phyloP scores from a whole-genome alignment of 345 rosid species.

The Ceriops decandra region DNA sequence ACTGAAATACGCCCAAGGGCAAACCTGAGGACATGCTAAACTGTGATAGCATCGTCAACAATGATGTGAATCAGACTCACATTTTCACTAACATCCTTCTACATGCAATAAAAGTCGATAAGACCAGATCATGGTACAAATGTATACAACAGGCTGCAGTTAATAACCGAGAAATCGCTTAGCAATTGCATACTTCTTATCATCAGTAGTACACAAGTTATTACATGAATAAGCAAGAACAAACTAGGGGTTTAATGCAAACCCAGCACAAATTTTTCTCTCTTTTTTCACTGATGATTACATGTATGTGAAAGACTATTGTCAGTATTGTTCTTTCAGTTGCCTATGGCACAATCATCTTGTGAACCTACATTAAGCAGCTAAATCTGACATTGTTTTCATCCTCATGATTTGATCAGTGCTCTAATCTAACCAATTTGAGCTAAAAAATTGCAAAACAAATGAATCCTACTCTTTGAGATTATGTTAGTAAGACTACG shows the following conservation, averaged over 20 bases:
- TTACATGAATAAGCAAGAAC: constrained; percentile 10
- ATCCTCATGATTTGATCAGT: constrained; percentile 13
- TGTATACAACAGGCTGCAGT: neutral
- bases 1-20: neutral
- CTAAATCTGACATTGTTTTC: neutral
- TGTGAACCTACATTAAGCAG: constrained; percentile 19
- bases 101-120: neutral
- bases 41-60: neutral
- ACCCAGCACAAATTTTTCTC: constrained; percentile 13
- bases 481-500: constrained; percentile 15
- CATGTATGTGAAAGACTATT: constrained; percentile 8
- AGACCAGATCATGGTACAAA: neutral
- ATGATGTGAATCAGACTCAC: neutral
- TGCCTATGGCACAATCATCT: constrained; percentile 39
- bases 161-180: constrained; percentile 8
- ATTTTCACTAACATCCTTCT: neutral
- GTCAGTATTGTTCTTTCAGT: constrained; percentile 13
- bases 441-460: constrained; percentile 23
- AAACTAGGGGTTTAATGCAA: constrained; percentile 10
- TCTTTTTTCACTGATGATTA: constrained; percentile 12
- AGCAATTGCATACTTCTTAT: constrained; percentile 16
- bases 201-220: constrained; percentile 10
- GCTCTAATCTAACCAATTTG: constrained; percentile 13
- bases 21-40: neutral
- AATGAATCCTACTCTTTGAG: constrained; percentile 32